Evolutionary conservation across 371 early-diverging fungal species (phyloP).

Genomic region (Batkoa obscura): DNA sequence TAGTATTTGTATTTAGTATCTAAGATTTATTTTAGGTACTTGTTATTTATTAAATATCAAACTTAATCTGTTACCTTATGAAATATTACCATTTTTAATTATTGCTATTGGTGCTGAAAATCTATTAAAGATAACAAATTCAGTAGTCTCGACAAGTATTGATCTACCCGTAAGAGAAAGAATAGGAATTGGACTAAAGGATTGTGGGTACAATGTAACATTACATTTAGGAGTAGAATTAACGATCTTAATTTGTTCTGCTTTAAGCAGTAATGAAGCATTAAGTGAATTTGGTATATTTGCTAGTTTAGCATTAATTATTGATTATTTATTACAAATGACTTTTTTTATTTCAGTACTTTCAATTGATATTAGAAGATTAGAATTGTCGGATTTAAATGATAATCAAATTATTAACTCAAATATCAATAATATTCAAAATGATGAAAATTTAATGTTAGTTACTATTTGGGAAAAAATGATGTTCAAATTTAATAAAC

Average conservation of each 20-base stretch:
- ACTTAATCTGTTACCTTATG: constrained; percentile 30
- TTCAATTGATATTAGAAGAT: constrained; percentile 49
- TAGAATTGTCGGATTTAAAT: constrained; percentile 23
- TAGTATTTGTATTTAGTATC: no score
- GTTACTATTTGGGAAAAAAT: neutral
- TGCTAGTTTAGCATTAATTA: constrained; percentile 32
- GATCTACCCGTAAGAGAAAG: constrained; percentile 45
- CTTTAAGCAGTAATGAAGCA: constrained; percentile 27
- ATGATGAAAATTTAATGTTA: neutral
- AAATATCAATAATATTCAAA: neutral
- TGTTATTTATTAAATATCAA: constrained; percentile 26
- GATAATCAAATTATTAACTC: neutral
- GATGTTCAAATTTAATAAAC: neutral
- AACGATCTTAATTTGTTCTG: constrained; percentile 26
- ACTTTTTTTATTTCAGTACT: constrained; percentile 49
- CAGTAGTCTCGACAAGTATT: constrained; percentile 39
- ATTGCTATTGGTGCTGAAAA: constrained; percentile 52
- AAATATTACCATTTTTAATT: constrained; percentile 38
- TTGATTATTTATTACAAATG: constrained; percentile 47
- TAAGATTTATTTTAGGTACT: no score
- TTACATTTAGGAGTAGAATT: constrained; percentile 30
- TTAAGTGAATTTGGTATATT: constrained; percentile 52
- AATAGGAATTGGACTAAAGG: constrained; percentile 38
- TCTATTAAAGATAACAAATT: constrained; percentile 40
- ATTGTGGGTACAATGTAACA: constrained; percentile 37